Percentiles rank a stretch among this genome's conserved stretches.
These are phyloP conservation scores for Nakataea oryzae DNA, from an alignment of 2,329 filamentous ascomycete species.

Conservation along the genomic window DNA sequence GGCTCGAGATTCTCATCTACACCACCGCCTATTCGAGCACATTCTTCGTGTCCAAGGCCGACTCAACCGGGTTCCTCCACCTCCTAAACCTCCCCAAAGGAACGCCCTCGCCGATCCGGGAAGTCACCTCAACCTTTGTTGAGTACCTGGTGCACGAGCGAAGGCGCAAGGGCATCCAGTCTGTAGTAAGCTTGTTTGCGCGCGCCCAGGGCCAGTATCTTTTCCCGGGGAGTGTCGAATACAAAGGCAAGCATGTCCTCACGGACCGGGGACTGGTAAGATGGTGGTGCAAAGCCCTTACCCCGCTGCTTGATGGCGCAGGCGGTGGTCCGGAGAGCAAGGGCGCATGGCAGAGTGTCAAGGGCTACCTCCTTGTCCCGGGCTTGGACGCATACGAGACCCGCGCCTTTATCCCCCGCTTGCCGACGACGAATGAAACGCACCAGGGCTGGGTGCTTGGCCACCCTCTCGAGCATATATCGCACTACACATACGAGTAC, in stretches of 20 bases:
- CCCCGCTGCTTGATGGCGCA: slow-evolving; percentile 53
- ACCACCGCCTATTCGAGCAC: slow-evolving; percentile 71
- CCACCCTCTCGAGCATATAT: slow-evolving; percentile 56
- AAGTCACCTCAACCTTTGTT: slow-evolving; percentile 66
- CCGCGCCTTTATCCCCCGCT: slow-evolving; percentile 62
- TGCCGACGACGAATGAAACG: slow-evolving; percentile 25
- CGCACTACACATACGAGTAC: slow-evolving; percentile 48
- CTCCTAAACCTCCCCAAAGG: slow-evolving; percentile 52
- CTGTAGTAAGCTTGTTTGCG: slow-evolving; percentile 84
- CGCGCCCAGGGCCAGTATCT: slow-evolving; percentile 88
- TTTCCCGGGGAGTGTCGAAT: slow-evolving; percentile 84
- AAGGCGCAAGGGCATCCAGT: slow-evolving; percentile 52
- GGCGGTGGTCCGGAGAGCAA: slow-evolving; percentile 13
- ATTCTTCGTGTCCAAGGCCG: slow-evolving; percentile 91
- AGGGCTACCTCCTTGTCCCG: slow-evolving; percentile 77
- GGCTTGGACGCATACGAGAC: slow-evolving; percentile 78
- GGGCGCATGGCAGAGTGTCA: slow-evolving; percentile 34
- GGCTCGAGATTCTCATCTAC: slow-evolving; percentile 81
- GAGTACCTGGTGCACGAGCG: slow-evolving; percentile 60
- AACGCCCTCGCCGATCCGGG: slow-evolving; percentile 62
- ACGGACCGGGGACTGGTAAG: slow-evolving; percentile 83
- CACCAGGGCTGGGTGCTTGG: slow-evolving; percentile 56
- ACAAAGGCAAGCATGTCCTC: slow-evolving; percentile 77
- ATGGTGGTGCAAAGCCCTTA: slow-evolving; percentile 90
- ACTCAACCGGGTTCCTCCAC: slow-evolving; percentile 82